A percentile compares a stretch with the other conserved stretches of the same genome.
These are phyloP conservation scores for Epichloe scottii DNA, from an alignment of 2,329 filamentous ascomycete species.

Conservation along the genomic window DNA sequence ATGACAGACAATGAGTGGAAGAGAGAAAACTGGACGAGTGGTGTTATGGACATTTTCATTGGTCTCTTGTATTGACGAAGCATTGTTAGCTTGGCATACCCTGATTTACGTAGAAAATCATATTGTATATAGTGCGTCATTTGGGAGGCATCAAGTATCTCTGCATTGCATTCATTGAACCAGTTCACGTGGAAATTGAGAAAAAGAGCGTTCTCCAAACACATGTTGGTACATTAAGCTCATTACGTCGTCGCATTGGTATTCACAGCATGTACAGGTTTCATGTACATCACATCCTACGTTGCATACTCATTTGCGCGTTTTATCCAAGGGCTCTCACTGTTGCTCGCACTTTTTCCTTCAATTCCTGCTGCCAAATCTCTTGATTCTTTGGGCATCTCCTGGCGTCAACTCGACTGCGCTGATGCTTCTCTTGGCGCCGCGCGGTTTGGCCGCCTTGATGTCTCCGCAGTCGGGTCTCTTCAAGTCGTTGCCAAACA, in stretches of 20 bases:
- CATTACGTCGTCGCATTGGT: background rate
- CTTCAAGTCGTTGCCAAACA: conserved; percentile 42
- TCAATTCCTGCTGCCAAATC: conserved; percentile 21
- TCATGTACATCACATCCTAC: background rate
- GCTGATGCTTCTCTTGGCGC: conserved; percentile 16
- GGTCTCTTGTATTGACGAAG: background rate
- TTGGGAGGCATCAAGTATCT: background rate
- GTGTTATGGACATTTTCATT: background rate
- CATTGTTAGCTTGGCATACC: background rate
- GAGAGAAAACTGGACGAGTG: background rate
- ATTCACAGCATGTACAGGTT: background rate
- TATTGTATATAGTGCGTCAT: background rate
- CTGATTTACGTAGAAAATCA: background rate
- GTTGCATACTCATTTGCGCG: no score
- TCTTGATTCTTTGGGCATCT: conserved; percentile 36
- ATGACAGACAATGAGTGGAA: background rate
- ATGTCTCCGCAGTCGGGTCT: conserved; percentile 44
- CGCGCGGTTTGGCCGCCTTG: conserved; percentile 25
- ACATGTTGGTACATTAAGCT: background rate
- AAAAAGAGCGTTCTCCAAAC: background rate
- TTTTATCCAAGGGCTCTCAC: background rate
- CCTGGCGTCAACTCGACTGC: conserved; percentile 34
- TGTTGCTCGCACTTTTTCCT: background rate
- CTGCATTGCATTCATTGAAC: background rate
- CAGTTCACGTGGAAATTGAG: no score